Conservation (phyloP, 306 rosid genomes). For the Vigna unguiculata region DNA sequence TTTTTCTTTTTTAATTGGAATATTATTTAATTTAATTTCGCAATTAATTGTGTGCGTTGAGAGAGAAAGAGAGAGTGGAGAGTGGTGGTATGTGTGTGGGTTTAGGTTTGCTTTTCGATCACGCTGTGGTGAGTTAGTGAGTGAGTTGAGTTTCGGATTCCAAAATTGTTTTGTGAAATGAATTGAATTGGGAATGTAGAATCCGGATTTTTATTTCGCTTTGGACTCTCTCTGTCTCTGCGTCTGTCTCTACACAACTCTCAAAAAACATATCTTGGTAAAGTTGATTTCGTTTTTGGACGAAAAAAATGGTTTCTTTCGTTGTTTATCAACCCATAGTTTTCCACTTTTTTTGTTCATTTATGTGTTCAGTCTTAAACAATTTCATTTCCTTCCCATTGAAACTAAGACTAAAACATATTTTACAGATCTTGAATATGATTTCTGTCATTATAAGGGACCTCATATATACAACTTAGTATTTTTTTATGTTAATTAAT, state of each 20-base stretch:
- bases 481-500: too few species aligned
- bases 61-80: conserved; percentile 26
- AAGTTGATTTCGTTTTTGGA: neutral
- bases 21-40: conserved; percentile 1
- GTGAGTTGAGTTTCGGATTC: conserved; percentile 53
- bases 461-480: too few species aligned
- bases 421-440: too few species aligned
- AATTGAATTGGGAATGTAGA: conserved; percentile 33
- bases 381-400: too few species aligned
- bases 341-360: neutral
- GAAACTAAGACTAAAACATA: too few species aligned
- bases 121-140: conserved; percentile 49
- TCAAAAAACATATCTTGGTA: neutral
- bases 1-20: too few species aligned
- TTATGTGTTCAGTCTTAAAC: neutral
- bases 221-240: conserved; percentile 37
- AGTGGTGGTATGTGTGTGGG: neutral
- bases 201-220: conserved; percentile 51
- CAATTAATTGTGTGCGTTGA: conserved; percentile 26
- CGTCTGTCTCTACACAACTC: neutral
- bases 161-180: conserved; percentile 19
- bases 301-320: neutral
- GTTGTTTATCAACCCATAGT: too few species aligned
- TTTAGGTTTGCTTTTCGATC: conserved; percentile 62
- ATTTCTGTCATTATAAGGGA: neutral